Evolutionary conservation across 1,139 yeast species (phyloP).

Genomic region (Kodamaea fungicola): DNA sequence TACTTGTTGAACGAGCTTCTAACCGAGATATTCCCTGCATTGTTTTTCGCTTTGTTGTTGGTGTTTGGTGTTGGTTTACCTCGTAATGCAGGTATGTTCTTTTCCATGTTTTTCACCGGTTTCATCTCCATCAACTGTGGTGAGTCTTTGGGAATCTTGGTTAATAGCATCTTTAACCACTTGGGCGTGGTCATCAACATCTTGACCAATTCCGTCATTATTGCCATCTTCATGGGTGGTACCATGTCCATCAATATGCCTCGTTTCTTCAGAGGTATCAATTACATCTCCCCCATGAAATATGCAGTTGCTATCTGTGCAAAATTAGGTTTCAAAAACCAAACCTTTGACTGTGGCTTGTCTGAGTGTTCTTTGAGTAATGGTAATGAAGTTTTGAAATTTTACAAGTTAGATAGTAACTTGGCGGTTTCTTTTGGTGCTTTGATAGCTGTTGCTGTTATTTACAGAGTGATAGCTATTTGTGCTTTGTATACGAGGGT

Average conservation of each 20-base stretch:
- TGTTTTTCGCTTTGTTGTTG: slow-evolving; percentile 57
- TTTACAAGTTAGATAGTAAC: slow-evolving; percentile 27
- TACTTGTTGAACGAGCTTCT: slow-evolving; percentile 74
- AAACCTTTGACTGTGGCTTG: slow-evolving; percentile 14
- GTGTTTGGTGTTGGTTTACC: slow-evolving; percentile 75
- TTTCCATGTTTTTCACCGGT: slow-evolving; percentile 56
- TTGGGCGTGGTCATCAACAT: slow-evolving; percentile 78
- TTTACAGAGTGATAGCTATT: slow-evolving; percentile 19
- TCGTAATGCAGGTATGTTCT: slow-evolving; percentile 63
- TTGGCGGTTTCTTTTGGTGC: slow-evolving; percentile 26
- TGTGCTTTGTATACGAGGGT: slow-evolving; percentile 15
- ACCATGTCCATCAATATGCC: slow-evolving; percentile 77
- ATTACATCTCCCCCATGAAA: slow-evolving; percentile 71
- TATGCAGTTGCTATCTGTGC: slow-evolving; percentile 59
- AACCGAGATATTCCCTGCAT: slow-evolving; percentile 58
- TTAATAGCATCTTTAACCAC: slow-evolving; percentile 71
- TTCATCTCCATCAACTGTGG: slow-evolving; percentile 67
- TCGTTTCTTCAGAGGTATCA: slow-evolving; percentile 60
- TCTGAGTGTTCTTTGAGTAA: slow-evolving; percentile 39
- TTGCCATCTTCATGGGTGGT: slow-evolving; percentile 86
- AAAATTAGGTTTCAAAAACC: slow-evolving; percentile 24
- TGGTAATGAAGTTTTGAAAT: slow-evolving; percentile 48
- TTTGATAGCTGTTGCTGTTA: slow-evolving; percentile 16
- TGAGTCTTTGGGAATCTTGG: slow-evolving; percentile 76
- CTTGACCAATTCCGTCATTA: slow-evolving; percentile 57